Conservation (phyloP, 768 basidiomycete species). For the Neoboletus subvelutipes region DNA sequence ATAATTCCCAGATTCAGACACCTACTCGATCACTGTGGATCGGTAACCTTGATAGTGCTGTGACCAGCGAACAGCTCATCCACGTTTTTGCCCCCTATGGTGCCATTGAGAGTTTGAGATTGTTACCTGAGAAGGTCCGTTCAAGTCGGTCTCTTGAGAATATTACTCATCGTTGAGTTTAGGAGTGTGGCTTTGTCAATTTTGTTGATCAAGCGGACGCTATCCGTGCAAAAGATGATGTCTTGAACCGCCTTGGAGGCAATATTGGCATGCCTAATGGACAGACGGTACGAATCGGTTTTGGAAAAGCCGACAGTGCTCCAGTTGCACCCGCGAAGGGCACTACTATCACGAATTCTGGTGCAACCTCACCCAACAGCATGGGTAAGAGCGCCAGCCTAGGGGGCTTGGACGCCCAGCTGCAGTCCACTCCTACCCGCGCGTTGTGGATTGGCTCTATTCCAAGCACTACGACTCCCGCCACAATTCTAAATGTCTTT, state of each 20-base stretch:
- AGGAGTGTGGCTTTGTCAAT: slow-evolving; percentile 99
- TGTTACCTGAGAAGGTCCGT: slow-evolving; percentile 93
- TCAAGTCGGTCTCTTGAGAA: background rate
- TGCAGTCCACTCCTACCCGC: slow-evolving; percentile 89
- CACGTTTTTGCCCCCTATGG: slow-evolving; percentile 96
- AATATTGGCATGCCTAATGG: slow-evolving; percentile 94
- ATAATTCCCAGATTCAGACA: slow-evolving; percentile 77
- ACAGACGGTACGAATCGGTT: slow-evolving; percentile 95
- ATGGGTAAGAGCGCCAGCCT: slow-evolving; percentile 51
- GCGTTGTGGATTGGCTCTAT: slow-evolving; percentile 99
- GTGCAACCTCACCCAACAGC: slow-evolving; percentile 62
- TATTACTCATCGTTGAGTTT: slow-evolving; percentile 17
- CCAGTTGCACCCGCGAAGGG: slow-evolving; percentile 88
- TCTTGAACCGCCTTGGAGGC: slow-evolving; percentile 91
- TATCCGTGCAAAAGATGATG: slow-evolving; percentile 97
- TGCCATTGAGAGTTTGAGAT: slow-evolving; percentile 90
- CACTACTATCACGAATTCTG: slow-evolving; percentile 56
- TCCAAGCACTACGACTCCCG: slow-evolving; percentile 91
- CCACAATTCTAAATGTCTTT: slow-evolving; percentile 93
- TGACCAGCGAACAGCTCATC: slow-evolving; percentile 92
- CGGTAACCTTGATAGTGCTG: slow-evolving; percentile 93
- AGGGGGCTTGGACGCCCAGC: slow-evolving; percentile 76
- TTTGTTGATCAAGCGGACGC: slow-evolving; percentile 95
- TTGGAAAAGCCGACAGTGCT: slow-evolving; percentile 96
- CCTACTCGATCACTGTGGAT: slow-evolving; percentile 98